Evolutionary conservation across 2,329 filamentous ascomycete genomes (phyloP), one percentile per base, ranked within the genome.

Genomic region (Sporothrix mexicana): DNA sequence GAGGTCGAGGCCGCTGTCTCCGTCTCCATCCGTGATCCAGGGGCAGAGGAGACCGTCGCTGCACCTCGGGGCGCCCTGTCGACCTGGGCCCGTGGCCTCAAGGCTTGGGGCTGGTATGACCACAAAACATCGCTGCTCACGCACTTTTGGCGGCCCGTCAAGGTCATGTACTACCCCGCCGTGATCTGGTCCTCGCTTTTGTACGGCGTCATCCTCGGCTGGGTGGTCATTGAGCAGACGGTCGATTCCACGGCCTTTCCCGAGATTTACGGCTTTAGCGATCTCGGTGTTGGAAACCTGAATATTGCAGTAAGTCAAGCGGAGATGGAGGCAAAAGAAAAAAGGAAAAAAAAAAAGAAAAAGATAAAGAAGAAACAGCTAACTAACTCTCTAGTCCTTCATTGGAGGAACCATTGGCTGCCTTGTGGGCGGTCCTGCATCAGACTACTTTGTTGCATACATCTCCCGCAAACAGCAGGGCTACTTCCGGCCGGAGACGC

Each of bases 381-480:
- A 36, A 59, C 8, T 59, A 15, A 59, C 55, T 36, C 17, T 59
- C 23, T 36, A 59, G 55, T 30, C 55, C 55, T 59, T 59, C 36
- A 36, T 59, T 25, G 55, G 55, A 8, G 55, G 55, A 59, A 59
- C 12, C 1, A 59, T 59, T 59, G 55, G 55, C 25, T 59, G 55
- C 55, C 55, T 59, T 36, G 23, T 59, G 55, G 55, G 55, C 17
- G 55, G 55, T 36, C 55, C 55, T 59, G 30, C 59, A 36, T 41
- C 59, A 9, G 59, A 62, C 59, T 62, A 62, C 36, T 62, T 62
- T 62, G 36, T 62, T 41, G 59, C 59, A 20, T 62, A 62, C 43
- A 12, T 62, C 59, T 62, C 59, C 36, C 59, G 59, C n/a, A 41
- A 62, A 62, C 59, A 62, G 36, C 59, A 43, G 59, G 59, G 59